Base-by-base conservation (phyloP, 2,329 filamentous ascomycete genomes). In the Aspergillaceae sp. region DNA sequence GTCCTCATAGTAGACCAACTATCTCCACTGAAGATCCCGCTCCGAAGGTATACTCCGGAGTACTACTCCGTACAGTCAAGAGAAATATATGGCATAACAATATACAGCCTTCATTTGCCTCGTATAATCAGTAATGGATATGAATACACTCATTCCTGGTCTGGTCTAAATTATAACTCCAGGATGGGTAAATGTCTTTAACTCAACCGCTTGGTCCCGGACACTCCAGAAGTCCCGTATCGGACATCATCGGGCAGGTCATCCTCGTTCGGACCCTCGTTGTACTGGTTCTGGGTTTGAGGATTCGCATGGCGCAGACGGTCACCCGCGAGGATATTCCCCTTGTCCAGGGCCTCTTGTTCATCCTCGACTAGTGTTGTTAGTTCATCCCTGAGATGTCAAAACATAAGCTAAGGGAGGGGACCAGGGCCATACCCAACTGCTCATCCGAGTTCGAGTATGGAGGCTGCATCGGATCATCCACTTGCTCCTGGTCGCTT, bases 381-480 rank as follows among this genome's bases (percentile, higher is more conserved):
- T 26, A 7, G 28, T 29, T 26, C 40, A 29, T 41, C 7, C 35
- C 46, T 19, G 19, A 19, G 36, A 9, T 33, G 27, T 33, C n/a
- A 32, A 32, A 27, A 36, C n/a, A 19, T 38, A 4, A 7, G n/a
- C 19, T 19, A 19, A 19, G 19, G 19, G 19, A 19, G 19, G 19
- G 19, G 19, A 19, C 19, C 19, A 19, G 19, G 19, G n/a, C 44
- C 53, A 29, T 61, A 65, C 63, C 60, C 11, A 64, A 47, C 45
- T 61, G 56, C 40, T 58, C 37, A 29, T 60, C 51, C 9, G 51
- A 51, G 40, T 62, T 59, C 2, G 57, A 58, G 37, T 56, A 59
- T 3, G 57, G 55, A 4, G 60, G 55, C 46, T 64, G 56, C 45
- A 64, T 54, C 4, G 58, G 59, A 46, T 61, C 56, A 2, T 64